Base-by-base conservation (phyloP, 345 rosid genomes). In the Eucalyptus brandiana region DNA sequence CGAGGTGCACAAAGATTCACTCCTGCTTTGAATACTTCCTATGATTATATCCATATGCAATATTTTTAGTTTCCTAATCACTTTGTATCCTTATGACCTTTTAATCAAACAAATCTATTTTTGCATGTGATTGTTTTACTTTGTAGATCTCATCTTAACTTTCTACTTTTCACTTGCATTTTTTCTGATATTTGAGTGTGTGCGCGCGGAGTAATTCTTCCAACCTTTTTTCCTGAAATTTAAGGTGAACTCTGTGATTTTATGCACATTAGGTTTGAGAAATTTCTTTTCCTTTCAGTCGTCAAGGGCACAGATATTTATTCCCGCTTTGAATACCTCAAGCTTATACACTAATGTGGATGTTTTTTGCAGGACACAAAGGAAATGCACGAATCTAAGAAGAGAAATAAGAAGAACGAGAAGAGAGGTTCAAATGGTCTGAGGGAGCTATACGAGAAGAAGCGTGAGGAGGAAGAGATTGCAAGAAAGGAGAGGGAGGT, bases 401-500 rank as follows among this genome's bases (percentile, higher is more conserved):
- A 80, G 69, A 87, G 87, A 37, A 54, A 89, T 40, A 91, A 85
- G 69, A 90, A 85, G 87, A 88, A 92, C 53, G 92, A 89, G 90
- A 94, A 90, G 89, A 94, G 87, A 40, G 86, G 89, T 65, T 88
- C 88, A 11, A 56, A 87, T 54, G 88, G 93, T 88, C 86, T 97
- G 90, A 95, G 88, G 90, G 93, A 91, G 86, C 54, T 97, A 89
- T 98, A 96, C 51, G 96, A 96, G 93, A 93, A 94, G 93, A 94
- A 94, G 89, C 91, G 81, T 23, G 96, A 95, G 88, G 98, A 95
- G 92, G 92, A 93, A 88, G 97, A 96, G 91, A 93, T 89, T 86
- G 96, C 92, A 51, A 96, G 93, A 91, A 93, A 47, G 51, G 98
- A 95, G 94, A 95, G 91, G 92, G 99, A 96, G 80, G 96, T 93